phyloP scores from a whole-genome alignment of 306 rosid genomes.

The Vigna mungo region DNA sequence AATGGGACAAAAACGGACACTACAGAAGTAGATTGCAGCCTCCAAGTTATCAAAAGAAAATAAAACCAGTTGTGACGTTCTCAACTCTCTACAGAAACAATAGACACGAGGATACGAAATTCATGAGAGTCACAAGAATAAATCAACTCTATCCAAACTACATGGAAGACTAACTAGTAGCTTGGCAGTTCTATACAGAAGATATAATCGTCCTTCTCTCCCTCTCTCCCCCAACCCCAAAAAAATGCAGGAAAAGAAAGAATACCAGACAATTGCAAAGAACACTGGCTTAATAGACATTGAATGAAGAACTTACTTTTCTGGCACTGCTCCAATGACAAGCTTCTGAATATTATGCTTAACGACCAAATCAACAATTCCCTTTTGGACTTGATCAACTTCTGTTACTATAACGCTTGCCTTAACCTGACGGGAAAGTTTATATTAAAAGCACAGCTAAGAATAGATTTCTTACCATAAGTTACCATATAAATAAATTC shows the following conservation, averaged over 20 bases:
- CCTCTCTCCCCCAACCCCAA: too few species aligned
- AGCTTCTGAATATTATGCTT: slow-evolving; percentile 69
- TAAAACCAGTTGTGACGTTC: neutral
- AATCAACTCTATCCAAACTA: neutral
- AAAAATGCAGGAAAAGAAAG: neutral
- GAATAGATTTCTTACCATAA: neutral
- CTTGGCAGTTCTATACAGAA: neutral
- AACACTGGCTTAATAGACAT: neutral
- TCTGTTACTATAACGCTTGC: slow-evolving; percentile 59
- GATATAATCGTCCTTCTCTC: neutral
- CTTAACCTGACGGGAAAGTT: slow-evolving; percentile 61
- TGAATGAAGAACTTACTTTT: slow-evolving; percentile 62
- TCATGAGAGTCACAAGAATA: neutral
- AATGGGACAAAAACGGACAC: slow-evolving; percentile 12
- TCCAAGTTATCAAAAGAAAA: slow-evolving; percentile 29
- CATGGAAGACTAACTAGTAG: neutral
- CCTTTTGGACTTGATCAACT: slow-evolving; percentile 73
- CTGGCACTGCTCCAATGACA: slow-evolving; percentile 75
- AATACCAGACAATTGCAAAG: neutral
- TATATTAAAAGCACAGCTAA: slow-evolving; percentile 25
- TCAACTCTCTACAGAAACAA: slow-evolving; percentile 2
- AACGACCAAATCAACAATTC: slow-evolving; percentile 74
- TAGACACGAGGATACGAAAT: slow-evolving; percentile 10
- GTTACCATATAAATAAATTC: neutral
- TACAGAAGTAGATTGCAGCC: slow-evolving; percentile 15